Base-by-base conservation (phyloP, 768 basidiomycete genomes). In the Mycena haematopus region DNA sequence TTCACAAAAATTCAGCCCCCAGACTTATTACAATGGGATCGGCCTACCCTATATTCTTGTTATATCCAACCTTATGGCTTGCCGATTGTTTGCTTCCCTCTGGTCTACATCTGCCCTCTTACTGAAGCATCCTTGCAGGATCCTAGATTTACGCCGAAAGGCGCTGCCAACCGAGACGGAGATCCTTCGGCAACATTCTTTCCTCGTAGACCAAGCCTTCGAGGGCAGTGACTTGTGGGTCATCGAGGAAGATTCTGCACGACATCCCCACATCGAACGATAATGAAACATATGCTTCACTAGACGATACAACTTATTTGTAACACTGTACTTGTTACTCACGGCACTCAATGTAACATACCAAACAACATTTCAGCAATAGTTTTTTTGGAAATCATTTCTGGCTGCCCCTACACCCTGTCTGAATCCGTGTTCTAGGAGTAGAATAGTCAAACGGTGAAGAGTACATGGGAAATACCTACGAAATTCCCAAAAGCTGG, bases 401-500 rank as follows among this genome's bases (percentile, higher is more conserved):
- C 66, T 74, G 4, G 84, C 85, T 8, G 71, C 80, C 22, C 75
- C 75, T 13, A 79, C 70, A 8, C 83, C 90, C 68, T 92, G 88
- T 8, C 76, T 71, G 60, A 88, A 86, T 8, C 87, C 89, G 71
- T 90, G 88, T 60, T 86, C 87, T 19, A 45, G 35, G 15, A 44
- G 22, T 19, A 51, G 56, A 52, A 17, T 17, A n/a, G 61, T 62
- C 52, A 17, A 45, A 40, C 17, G 35, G 35, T 25, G 58, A 22
- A 42, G 57, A 14, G 4, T 17, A 6, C 0, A 5, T 15, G 1
- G 22, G n/a, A 53, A 57, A 31, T 17, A 66, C 80, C 61, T 65
- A 86, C 87, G 85, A 68, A 79, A 90, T 74, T 90, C 89, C 92
- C 91, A 93, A 49, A 84, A 75, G 65, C 70, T 77, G 65, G 58